phyloP scores from a whole-genome alignment of 257 asterid species.

The Paulownia fortunei region DNA sequence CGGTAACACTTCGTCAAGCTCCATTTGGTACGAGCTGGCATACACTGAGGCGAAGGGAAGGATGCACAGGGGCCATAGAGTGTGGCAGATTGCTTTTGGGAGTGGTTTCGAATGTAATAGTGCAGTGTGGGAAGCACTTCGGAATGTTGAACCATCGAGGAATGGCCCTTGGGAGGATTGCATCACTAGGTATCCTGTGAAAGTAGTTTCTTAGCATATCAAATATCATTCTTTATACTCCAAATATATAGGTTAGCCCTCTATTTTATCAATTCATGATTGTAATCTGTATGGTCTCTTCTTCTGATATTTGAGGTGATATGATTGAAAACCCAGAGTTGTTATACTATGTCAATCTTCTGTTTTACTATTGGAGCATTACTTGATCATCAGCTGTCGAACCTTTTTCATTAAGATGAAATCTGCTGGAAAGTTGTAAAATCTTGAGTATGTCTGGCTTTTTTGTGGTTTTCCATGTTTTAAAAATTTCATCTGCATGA shows the following conservation, averaged over 20 bases:
- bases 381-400: conserved; percentile 20
- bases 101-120: conserved; percentile 84
- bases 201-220: conserved; percentile 47
- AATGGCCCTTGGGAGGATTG: conserved; percentile 77
- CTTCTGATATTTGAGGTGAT: conserved; percentile 18
- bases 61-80: conserved; percentile 60
- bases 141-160: conserved; percentile 51
- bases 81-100: conserved; percentile 89
- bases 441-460: neutral
- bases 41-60: conserved; percentile 84
- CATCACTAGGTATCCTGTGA: conserved; percentile 69
- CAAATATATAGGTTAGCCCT: conserved; percentile 13
- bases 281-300: conserved; percentile 26
- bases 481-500: neutral
- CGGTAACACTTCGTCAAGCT: conserved; percentile 85
- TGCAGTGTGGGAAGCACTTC: conserved; percentile 84
- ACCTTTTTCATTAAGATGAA: conserved; percentile 12
- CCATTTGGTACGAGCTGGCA: conserved; percentile 85
- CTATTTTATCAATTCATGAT: conserved; percentile 19
- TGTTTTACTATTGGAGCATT: conserved; percentile 27
- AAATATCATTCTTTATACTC: neutral
- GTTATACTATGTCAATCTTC: conserved; percentile 23
- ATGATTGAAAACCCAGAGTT: neutral
- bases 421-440: neutral
- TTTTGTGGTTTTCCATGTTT: neutral